phyloP scores from a whole-genome alignment of 2,329 filamentous ascomycete genomes.

The Colletotrichum australisinense region DNA sequence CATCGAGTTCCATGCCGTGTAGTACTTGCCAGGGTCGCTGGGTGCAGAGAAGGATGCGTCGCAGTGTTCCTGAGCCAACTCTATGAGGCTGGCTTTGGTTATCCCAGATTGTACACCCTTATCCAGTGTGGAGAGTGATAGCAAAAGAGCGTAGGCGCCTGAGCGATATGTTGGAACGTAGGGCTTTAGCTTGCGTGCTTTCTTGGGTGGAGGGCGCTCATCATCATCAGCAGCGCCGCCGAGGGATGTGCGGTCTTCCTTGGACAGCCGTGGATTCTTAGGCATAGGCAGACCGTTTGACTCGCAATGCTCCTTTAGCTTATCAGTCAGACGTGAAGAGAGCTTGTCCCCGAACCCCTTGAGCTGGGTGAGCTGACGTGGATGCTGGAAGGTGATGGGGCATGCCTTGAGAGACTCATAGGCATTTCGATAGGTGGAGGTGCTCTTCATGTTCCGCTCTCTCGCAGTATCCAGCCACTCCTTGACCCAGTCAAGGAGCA shows the following conservation, averaged over 20 bases:
- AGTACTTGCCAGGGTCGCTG: conserved; percentile 74
- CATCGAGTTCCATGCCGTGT: conserved; percentile 88
- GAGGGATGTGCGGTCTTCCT: conserved; percentile 43
- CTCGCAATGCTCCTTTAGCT: conserved; percentile 69
- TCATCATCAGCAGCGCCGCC: conserved; percentile 50
- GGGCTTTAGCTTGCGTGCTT: conserved; percentile 66
- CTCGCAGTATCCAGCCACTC: conserved; percentile 80
- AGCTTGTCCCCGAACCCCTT: conserved; percentile 80
- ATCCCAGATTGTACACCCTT: conserved; percentile 67
- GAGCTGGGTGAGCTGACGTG: conserved; percentile 78
- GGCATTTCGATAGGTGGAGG: conserved; percentile 79
- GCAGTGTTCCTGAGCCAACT: conserved; percentile 76
- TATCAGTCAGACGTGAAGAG: conserved; percentile 75
- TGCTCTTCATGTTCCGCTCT: conserved; percentile 76
- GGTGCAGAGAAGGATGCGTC: conserved; percentile 79
- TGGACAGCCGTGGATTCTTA: conserved; percentile 58
- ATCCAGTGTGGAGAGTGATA: conserved; percentile 72
- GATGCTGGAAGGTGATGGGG: conserved; percentile 77
- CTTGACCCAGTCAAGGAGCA: conserved; percentile 79
- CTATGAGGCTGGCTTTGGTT: conserved; percentile 76
- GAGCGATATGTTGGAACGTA: conserved; percentile 81
- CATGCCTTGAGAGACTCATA: conserved; percentile 83
- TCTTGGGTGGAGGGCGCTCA: conserved; percentile 64
- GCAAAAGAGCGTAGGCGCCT: conserved; percentile 77
- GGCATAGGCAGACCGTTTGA: conserved; percentile 78